These are phyloP conservation scores for Gilbertella persicaria DNA, from an alignment of 371 early-diverging fungal species.

Conservation along the genomic window DNA sequence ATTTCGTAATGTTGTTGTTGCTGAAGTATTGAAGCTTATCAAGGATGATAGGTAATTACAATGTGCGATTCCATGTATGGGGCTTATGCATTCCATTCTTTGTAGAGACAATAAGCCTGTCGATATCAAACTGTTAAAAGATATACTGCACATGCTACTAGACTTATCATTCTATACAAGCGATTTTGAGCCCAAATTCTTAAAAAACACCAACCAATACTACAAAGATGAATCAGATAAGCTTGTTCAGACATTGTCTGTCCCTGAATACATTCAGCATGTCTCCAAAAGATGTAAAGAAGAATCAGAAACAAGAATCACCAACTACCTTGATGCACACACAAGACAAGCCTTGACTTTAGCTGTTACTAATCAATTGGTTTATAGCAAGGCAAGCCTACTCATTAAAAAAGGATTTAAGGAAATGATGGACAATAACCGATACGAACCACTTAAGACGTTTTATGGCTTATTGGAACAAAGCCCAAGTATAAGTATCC, in stretches of 20 bases:
- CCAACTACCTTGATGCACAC: constrained; percentile 68
- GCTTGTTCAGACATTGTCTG: constrained; percentile 44
- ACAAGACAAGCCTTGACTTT: constrained; percentile 61
- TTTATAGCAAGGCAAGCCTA: constrained; percentile 59
- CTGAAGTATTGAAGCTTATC: constrained; percentile 13
- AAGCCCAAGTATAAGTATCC: constrained; percentile 13
- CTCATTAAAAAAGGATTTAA: constrained; percentile 72
- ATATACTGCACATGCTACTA: constrained; percentile 76
- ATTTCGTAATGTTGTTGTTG: constrained; percentile 6
- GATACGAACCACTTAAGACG: constrained; percentile 57
- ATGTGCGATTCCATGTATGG: too few relatives aligned
- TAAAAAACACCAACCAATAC: constrained; percentile 64
- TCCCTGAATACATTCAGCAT: constrained; percentile 67
- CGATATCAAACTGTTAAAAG: constrained; percentile 58
- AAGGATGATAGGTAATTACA: constrained; percentile 1
- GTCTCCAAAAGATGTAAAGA: constrained; percentile 64
- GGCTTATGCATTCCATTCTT: too few relatives aligned
- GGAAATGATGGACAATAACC: constrained; percentile 60
- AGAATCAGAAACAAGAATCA: constrained; percentile 62
- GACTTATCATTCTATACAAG: constrained; percentile 73
- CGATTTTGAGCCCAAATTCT: constrained; percentile 69
- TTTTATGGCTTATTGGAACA: constrained; percentile 44
- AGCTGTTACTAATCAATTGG: constrained; percentile 62
- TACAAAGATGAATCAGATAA: constrained; percentile 68
- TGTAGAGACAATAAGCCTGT: constrained; percentile 52